Base-by-base conservation (phyloP, 2,329 filamentous ascomycete species). In the Elsinoe fawcettii region DNA sequence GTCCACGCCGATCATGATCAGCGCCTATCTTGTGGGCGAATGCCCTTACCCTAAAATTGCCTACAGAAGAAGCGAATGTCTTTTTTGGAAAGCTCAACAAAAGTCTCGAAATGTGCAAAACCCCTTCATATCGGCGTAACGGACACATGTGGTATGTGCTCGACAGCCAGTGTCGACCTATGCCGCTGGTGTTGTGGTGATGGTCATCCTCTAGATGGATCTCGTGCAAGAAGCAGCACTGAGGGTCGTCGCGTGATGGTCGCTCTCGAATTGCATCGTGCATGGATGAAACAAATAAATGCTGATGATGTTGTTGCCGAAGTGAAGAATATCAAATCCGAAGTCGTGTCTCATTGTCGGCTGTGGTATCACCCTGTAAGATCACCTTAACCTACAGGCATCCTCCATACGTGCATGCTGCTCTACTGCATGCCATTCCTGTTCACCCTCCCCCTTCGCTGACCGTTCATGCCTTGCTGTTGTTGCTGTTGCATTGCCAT, bases 371-470 rank as follows among this genome's bases (percentile, higher is more conserved):
- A 32, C 23, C 44, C 23, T 49, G 11, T 27, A 3, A 6, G 39
- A 9, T 5, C 14, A 5, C 25, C 46, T 51, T 25, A 32, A 11
- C 39, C 16, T 12, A 51, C 46, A 53, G 32, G n/a, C 8, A 34
- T 23, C 16, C 32, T n/a, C 18, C 30, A 22, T 14, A 14, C 32
- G 12, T 8, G 11, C 20, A 34, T 39, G 49, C 49, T 9, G 11
- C 20, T 53, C 49, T 53, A 53, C 49, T 53, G 49, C 49, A 53
- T 53, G 30, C 49, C 77, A 32, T 53, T 53, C 27, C 54, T 32
- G 43, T 56, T 77, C 71, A 80, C 77, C 65, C 79, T 73, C 72
- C 78, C 80, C 66, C 71, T 69, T 62, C 79, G 76, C 64, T 78
- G 75, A 58, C 76, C 76, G 62, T 75, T 77, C 60, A 68, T 65